Percentiles rank a stretch among this genome's conserved stretches.
Evolutionary conservation across 148 eudicot species (phyloP).

Genomic region (Chenopodium quinoa): DNA sequence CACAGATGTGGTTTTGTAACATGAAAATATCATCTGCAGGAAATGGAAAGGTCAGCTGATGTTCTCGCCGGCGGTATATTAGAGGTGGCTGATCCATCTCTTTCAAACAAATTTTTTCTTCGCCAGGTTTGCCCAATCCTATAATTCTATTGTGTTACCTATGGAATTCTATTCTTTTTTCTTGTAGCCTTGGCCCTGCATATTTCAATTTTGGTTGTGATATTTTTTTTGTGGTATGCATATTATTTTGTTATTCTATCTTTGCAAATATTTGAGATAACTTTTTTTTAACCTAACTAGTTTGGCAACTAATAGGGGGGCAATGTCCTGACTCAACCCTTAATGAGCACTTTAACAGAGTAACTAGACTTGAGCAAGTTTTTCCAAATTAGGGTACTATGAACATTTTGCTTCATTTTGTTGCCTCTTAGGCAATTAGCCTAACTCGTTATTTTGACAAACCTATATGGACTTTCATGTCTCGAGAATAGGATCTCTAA

Average conservation of each 20-base stretch:
- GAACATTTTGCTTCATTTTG: too few species aligned
- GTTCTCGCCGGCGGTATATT: slow-evolving; percentile 97
- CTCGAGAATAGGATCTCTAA: neutral
- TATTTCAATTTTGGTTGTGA: neutral
- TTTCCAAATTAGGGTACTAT: neutral
- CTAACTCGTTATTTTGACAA: neutral
- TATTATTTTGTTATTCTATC: neutral
- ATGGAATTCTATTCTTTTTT: neutral
- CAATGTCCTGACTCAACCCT: neutral
- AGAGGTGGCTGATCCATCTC: slow-evolving; percentile 93
- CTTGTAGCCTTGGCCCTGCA: neutral
- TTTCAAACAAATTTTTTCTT: slow-evolving; percentile 82
- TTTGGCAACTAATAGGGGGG: neutral
- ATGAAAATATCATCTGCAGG: slow-evolving; percentile 50
- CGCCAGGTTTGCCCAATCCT: slow-evolving; percentile 66
- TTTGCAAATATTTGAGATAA: neutral
- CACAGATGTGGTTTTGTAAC: neutral
- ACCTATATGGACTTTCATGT: neutral
- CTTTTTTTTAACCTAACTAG: neutral
- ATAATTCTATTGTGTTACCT: neutral
- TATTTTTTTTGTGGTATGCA: neutral
- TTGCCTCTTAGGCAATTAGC: neutral
- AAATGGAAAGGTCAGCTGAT: slow-evolving; percentile 98
- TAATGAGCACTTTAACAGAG: neutral
- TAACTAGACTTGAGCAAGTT: neutral